Conservation (phyloP, 1,284 basidiomycete genomes). For the Athelia sp. region DNA sequence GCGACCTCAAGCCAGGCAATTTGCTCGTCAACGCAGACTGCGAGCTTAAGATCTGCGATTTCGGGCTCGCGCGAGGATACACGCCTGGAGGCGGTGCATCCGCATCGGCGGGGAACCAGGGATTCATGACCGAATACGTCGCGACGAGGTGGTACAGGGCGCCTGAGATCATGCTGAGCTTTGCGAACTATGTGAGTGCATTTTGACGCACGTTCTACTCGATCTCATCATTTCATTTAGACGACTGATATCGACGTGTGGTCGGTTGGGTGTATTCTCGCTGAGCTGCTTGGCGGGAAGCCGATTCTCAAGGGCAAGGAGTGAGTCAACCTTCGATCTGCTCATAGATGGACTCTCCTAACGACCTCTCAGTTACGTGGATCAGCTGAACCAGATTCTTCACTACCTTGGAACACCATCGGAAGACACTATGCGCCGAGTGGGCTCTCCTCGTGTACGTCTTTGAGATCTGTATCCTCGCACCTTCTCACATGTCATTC, state of each 20-base stretch:
- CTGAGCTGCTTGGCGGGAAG: conserved; percentile 78
- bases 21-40: conserved; percentile 85
- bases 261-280: conserved; percentile 35
- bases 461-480: neutral
- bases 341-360: neutral
- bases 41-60: conserved; percentile 83
- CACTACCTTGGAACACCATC: conserved; percentile 82
- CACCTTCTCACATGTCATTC: neutral
- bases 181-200: conserved; percentile 65
- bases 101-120: conserved; percentile 51
- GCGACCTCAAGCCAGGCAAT: conserved; percentile 36
- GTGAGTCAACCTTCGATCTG: conserved; percentile 28
- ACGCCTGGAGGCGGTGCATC: conserved; percentile 48
- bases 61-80: conserved; percentile 83
- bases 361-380: conserved; percentile 56
- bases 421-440: conserved; percentile 77
- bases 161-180: conserved; percentile 61
- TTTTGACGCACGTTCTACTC: neutral
- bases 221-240: conserved; percentile 18
- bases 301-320: conserved; percentile 87
- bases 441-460: conserved; percentile 66
- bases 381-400: conserved; percentile 84
- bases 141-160: conserved; percentile 63
- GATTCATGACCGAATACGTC: conserved; percentile 88
- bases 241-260: conserved; percentile 73